A percentile compares a stretch with the other conserved stretches of the same genome.
Evolutionary conservation across 1,284 basidiomycete genomes (phyloP).

Genomic region (Wallemia mellicola): DNA sequence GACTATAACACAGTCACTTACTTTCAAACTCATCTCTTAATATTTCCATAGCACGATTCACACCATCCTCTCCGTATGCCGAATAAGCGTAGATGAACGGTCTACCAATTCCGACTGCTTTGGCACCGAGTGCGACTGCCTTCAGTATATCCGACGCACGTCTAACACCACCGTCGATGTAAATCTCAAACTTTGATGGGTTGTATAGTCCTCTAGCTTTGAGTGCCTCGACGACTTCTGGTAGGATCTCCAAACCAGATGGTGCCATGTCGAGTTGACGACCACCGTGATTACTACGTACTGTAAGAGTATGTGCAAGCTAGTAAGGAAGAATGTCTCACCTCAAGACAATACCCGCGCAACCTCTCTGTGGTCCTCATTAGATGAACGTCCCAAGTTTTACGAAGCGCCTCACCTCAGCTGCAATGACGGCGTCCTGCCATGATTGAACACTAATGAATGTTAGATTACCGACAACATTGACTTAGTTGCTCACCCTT

Average conservation of each 20-base stretch:
- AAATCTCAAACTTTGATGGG: constrained; percentile 73
- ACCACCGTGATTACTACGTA: constrained; percentile 77
- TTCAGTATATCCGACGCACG: constrained; percentile 47
- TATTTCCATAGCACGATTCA: constrained; percentile 5
- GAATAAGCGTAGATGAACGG: constrained; percentile 74
- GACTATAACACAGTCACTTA: too few relatives aligned
- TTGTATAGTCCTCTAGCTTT: constrained; percentile 22
- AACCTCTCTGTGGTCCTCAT: too few relatives aligned
- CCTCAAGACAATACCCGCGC: constrained; percentile 16
- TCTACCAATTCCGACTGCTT: constrained; percentile 35
- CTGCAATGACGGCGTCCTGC: constrained; percentile 75
- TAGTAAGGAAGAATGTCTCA: too few relatives aligned
- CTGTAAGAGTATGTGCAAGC: too few relatives aligned
- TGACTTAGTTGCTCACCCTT: too few relatives aligned
- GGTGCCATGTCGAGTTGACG: constrained; percentile 73
- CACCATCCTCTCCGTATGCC: constrained; percentile 47
- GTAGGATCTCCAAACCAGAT: constrained; percentile 65
- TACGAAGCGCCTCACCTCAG: constrained; percentile 56
- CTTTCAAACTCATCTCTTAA: constrained; percentile 67
- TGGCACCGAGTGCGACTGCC: constrained; percentile 69
- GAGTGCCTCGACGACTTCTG: constrained; percentile 50
- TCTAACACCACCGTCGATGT: constrained; percentile 39
- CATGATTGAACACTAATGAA: constrained; percentile 78
- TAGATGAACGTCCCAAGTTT: too few relatives aligned
- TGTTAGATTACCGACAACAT: too few relatives aligned